Evolutionary conservation across 2,329 filamentous ascomycete species (phyloP), one percentile per base, ranked within the genome.

Genomic region (Penicillium sp.): DNA sequence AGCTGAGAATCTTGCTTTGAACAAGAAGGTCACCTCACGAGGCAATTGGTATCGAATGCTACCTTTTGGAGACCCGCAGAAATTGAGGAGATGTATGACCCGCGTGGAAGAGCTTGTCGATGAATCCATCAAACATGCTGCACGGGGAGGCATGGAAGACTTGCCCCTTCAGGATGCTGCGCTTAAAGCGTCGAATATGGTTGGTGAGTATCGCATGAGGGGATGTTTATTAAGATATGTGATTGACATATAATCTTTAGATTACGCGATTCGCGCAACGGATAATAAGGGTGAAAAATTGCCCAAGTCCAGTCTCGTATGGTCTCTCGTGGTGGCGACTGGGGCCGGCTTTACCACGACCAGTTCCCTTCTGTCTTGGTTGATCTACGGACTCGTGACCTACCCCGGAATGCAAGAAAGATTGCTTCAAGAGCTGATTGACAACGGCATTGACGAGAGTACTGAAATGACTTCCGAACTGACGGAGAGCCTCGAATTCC

Each of bases 321-420:
- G 65, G 62, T 69, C 73, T 1, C 71, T 85, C 0, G 72, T 85
- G 2, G 82, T 86, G 3, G 78, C 79, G 5, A 83, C 80, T 0
- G 84, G 76, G 3, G 84, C 84, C 2, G 85, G 85, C 19, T 86
- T 87, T 72, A 85, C 82, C 1, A 87, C 84, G 0, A 87, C 82
- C 1, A 81, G 79, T 3, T 82, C 82, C 0, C 76, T 86, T 4
- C 74, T 86, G 1, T 84, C 82, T 0, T 87, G 84, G 84, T 72
- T 84, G 1, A 66, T 86, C 43, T 86, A 85, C 64, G 75, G 78
- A 5, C 70, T 85, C 1, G 78, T 81, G 5, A 73, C 68, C 2
- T 86, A 87, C 62, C 75, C 77, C 0, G 83, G 82, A 0, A 80
- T 81, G 69, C 84, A 87, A 65, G 83, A 83, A 9, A 72, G 78